These are phyloP conservation scores for Physcia stellaris DNA, from an alignment of 495 filamentous ascomycete genomes.

Conservation along the genomic window DNA sequence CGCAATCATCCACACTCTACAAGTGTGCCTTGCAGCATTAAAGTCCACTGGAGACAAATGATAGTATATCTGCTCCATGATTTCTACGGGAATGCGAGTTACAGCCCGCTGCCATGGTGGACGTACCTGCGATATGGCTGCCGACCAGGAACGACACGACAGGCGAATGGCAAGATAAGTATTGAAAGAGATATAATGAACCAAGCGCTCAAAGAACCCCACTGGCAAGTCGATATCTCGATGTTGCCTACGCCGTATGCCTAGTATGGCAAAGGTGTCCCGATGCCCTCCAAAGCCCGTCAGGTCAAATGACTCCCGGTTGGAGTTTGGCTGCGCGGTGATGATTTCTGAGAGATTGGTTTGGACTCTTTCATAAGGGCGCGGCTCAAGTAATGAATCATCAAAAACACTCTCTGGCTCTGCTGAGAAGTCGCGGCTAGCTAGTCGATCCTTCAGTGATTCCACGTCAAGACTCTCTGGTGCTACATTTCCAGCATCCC, in stretches of 20 bases:
- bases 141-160: slow-evolving; percentile 21
- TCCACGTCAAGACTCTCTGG: too few relatives aligned
- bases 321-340: slow-evolving; percentile 1
- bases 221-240: slow-evolving; percentile 5
- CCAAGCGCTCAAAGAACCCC: slow-evolving; percentile 7
- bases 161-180: slow-evolving; percentile 17
- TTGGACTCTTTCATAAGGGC: slow-evolving; percentile 6
- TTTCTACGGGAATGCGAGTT: slow-evolving; percentile 43
- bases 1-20: slow-evolving; percentile 50
- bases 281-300: slow-evolving; percentile 11
- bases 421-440: too few relatives aligned
- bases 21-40: slow-evolving; percentile 50
- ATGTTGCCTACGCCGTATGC: slow-evolving; percentile 3
- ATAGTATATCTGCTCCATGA: slow-evolving; percentile 44
- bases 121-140: slow-evolving; percentile 8
- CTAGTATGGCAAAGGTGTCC: slow-evolving; percentile 13
- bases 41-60: slow-evolving; percentile 47
- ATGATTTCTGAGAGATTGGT: slow-evolving; percentile 12
- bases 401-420: too few relatives aligned
- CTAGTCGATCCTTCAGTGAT: too few relatives aligned
- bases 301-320: slow-evolving; percentile 7
- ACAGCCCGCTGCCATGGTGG: slow-evolving; percentile 15
- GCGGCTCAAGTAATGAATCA: too few relatives aligned
- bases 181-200: slow-evolving; percentile 12
- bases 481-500: too few relatives aligned